Conservation (phyloP, 139 green algal genomes). For the Zygnema cylindricum region DNA sequence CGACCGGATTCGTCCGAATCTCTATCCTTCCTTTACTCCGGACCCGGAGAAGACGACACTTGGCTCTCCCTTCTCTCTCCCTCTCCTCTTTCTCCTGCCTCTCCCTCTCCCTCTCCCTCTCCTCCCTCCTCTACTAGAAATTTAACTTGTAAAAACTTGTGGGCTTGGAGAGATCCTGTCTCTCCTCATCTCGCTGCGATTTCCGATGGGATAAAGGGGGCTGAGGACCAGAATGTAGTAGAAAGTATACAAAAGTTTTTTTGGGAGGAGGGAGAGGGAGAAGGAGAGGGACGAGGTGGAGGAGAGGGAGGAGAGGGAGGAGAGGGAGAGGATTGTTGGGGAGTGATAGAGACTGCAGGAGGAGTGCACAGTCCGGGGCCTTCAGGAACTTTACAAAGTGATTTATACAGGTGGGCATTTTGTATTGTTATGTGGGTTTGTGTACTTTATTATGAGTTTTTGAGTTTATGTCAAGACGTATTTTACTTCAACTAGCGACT, state of each 20-base stretch:
- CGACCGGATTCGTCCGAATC: background rate
- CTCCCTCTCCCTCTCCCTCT: background rate
- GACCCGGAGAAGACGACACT: background rate
- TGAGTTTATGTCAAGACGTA: background rate
- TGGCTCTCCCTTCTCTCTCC: background rate
- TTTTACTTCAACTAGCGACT: too few relatives aligned
- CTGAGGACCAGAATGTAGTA: background rate
- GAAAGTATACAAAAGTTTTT: background rate
- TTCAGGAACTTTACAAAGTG: slow-evolving; percentile 77
- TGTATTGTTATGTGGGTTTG: background rate
- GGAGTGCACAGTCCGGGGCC: slow-evolving; percentile 85
- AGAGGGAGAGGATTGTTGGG: slow-evolving; percentile 53
- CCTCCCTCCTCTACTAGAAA: background rate
- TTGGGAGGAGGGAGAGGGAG: slow-evolving; percentile 6
- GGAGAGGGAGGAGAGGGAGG: background rate
- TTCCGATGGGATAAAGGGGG: background rate
- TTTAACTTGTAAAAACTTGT: slow-evolving; percentile 63
- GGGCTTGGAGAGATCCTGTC: slow-evolving; percentile 74
- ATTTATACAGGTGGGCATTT: slow-evolving; percentile 56
- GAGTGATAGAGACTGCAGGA: slow-evolving; percentile 91
- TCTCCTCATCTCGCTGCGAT: slow-evolving; percentile 76
- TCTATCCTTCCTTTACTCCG: background rate
- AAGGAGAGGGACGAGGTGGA: background rate
- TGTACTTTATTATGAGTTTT: too few relatives aligned
- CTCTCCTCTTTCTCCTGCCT: background rate